Evolutionary conservation across 495 filamentous ascomycete genomes (phyloP).

Genomic region (Lasiosphaeria ovina): DNA sequence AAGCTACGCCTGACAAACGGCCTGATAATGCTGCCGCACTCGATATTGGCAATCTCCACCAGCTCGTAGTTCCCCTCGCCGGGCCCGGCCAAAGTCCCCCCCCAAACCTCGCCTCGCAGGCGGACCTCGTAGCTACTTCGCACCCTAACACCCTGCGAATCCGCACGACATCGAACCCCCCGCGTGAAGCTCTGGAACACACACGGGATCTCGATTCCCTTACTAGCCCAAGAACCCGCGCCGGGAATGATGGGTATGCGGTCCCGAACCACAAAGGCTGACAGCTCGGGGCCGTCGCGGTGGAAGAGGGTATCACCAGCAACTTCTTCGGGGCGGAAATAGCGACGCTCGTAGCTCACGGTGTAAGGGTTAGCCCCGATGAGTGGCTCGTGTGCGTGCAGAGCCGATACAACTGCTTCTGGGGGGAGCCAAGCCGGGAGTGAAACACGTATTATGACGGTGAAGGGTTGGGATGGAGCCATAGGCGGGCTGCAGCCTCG

Average conservation of each 20-base stretch:
- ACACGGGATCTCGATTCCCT: constrained; percentile 31
- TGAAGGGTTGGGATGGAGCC: constrained; percentile 19
- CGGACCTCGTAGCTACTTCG: constrained; percentile 37
- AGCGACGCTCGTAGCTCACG: constrained; percentile 26
- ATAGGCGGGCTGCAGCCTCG: constrained; percentile 3
- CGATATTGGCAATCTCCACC: constrained; percentile 31
- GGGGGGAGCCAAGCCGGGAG: constrained; percentile 32
- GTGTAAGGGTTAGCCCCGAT: constrained; percentile 37
- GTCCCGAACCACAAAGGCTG: constrained; percentile 35
- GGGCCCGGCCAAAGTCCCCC: constrained; percentile 9
- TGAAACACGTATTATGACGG: constrained; percentile 35
- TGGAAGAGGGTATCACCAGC: constrained; percentile 38
- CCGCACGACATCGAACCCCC: constrained; percentile 32
- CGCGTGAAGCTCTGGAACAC: constrained; percentile 34
- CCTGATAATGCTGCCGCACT: constrained; percentile 28
- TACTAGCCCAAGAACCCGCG: constrained; percentile 28
- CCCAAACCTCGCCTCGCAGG: constrained; percentile 21
- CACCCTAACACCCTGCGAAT: constrained; percentile 32
- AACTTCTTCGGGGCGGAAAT: constrained; percentile 24
- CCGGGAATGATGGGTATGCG: constrained; percentile 40
- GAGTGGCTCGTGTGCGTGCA: constrained; percentile 37
- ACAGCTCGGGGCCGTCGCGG: constrained; percentile 26
- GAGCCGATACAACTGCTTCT: constrained; percentile 23
- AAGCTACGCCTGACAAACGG: constrained; percentile 33
- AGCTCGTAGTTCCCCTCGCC: constrained; percentile 33